A percentile compares a stretch with the other conserved stretches of the same genome.
Conservation (phyloP, 192 early-diverging fungal genomes). For the Backusella tarrabulga region DNA sequence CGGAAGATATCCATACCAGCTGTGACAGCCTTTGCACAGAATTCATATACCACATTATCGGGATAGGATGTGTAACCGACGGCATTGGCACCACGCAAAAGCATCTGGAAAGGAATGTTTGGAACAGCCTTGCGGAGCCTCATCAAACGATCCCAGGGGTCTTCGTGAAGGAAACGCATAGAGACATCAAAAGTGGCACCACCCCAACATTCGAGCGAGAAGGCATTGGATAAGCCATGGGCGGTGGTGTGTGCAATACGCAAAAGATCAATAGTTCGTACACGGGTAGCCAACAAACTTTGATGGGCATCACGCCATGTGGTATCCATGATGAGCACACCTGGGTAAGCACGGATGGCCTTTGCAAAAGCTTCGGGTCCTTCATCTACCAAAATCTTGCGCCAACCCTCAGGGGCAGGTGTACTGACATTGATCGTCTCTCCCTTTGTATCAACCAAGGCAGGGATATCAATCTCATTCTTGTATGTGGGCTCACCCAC, state of each 20-base stretch:
- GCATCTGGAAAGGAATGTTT: slow-evolving; percentile 98
- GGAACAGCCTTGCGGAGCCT: slow-evolving; percentile 83
- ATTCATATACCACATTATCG: slow-evolving; percentile 96
- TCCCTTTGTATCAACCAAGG: slow-evolving; percentile 46
- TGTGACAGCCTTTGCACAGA: slow-evolving; percentile 85
- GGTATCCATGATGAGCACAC: slow-evolving; percentile 92
- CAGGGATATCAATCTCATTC: slow-evolving; percentile 64
- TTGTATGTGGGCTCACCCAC: slow-evolving; percentile 69
- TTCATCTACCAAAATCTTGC: slow-evolving; percentile 77
- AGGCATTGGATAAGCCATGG: slow-evolving; percentile 82
- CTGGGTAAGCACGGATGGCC: slow-evolving; percentile 82
- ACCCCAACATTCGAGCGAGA: slow-evolving; percentile 94
- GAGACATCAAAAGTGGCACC: slow-evolving; percentile 97
- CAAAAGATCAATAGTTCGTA: slow-evolving; percentile 83
- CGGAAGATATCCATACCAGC: slow-evolving; percentile 95
- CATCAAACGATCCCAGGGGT: slow-evolving; percentile 93
- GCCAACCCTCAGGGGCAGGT: slow-evolving; percentile 73
- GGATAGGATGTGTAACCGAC: slow-evolving; percentile 97
- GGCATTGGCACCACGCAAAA: slow-evolving; percentile 95
- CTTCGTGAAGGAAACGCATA: slow-evolving; percentile 93
- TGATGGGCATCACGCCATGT: slow-evolving; percentile 98
- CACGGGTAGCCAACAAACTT: slow-evolving; percentile 90
- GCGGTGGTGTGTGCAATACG: slow-evolving; percentile 87
- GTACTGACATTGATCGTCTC: slow-evolving; percentile 53
- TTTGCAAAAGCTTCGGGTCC: slow-evolving; percentile 91